Conservation (phyloP, 2,329 filamentous ascomycete species). For the Huntiella abstrusa region DNA sequence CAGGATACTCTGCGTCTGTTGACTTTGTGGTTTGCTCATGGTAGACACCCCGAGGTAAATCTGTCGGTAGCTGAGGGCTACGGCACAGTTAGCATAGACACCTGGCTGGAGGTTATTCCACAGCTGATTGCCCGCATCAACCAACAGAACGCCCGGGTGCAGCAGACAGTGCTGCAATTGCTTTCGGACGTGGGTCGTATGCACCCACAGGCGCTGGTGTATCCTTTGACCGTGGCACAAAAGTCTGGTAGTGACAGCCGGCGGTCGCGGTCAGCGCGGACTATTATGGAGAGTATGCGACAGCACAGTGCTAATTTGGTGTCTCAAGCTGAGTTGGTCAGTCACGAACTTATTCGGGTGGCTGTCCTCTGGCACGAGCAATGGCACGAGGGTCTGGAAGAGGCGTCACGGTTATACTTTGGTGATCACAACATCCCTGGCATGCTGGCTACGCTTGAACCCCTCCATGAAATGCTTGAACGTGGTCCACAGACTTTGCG, state of each 20-base stretch:
- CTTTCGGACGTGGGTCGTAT: slow-evolving; percentile 82
- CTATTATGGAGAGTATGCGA: slow-evolving; percentile 97
- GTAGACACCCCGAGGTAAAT: slow-evolving; percentile 65
- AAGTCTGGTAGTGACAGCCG: slow-evolving; percentile 72
- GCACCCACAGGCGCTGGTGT: slow-evolving; percentile 91
- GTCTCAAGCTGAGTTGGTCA: slow-evolving; percentile 87
- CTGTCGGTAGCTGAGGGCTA: slow-evolving; percentile 78
- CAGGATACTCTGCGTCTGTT: slow-evolving; percentile 87
- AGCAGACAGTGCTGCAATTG: slow-evolving; percentile 79
- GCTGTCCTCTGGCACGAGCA: slow-evolving; percentile 97
- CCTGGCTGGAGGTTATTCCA: slow-evolving; percentile 95
- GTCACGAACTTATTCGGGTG: slow-evolving; percentile 89
- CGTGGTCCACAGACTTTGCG: slow-evolving; percentile 80
- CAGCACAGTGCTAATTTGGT: slow-evolving; percentile 84
- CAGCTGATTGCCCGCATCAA: slow-evolving; percentile 96
- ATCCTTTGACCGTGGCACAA: slow-evolving; percentile 92
- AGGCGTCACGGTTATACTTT: slow-evolving; percentile 91
- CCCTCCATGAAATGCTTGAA: slow-evolving; percentile 80
- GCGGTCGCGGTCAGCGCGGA: slow-evolving; percentile 68
- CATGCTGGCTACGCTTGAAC: slow-evolving; percentile 83
- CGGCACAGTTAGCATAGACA: slow-evolving; percentile 81
- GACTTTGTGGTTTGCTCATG: slow-evolving; percentile 92
- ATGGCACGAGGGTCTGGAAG: slow-evolving; percentile 95
- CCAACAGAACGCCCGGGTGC: slow-evolving; percentile 75
- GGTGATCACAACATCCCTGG: slow-evolving; percentile 94